Percentiles rank a stretch among this genome's conserved stretches.
These are phyloP conservation scores for Neckera pumila DNA, from an alignment of 225 moss, liverwort and hornwort genomes.

Conservation along the genomic window DNA sequence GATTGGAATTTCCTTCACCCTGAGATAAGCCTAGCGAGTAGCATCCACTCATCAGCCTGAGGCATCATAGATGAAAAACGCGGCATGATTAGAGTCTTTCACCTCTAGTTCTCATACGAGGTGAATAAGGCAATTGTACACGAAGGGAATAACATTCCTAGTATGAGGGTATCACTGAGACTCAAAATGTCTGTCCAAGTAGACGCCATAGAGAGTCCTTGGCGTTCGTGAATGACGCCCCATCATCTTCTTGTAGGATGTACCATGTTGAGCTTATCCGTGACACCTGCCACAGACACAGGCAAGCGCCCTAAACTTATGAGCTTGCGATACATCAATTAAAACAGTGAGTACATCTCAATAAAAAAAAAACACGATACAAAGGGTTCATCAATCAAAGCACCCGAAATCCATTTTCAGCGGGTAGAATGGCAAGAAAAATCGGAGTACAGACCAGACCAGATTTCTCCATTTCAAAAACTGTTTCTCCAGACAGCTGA, in stretches of 20 bases:
- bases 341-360: not conserved
- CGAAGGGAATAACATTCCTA: not conserved
- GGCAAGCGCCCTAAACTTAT: not conserved
- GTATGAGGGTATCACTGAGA: not conserved
- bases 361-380: not conserved
- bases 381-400: not conserved
- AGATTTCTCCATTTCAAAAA: slow-evolving; percentile 55
- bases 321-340: not conserved
- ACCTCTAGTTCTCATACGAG: not conserved
- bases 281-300: slow-evolving; percentile 35
- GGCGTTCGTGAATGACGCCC: slow-evolving; percentile 18
- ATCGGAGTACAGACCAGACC: slow-evolving; percentile 39
- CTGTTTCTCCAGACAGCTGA: slow-evolving; percentile 59
- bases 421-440: not conserved
- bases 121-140: not conserved
- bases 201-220: slow-evolving; percentile 30
- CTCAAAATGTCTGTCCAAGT: slow-evolving; percentile 8
- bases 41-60: not conserved
- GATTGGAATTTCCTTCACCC: not conserved
- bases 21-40: not conserved
- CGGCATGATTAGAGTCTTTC: not conserved
- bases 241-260: slow-evolving; percentile 24
- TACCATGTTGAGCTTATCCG: slow-evolving; percentile 56
- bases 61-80: not conserved
- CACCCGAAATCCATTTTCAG: not conserved